These are phyloP conservation scores for Aspergillus quadrilineatus DNA, from an alignment of 2,329 filamentous ascomycete species.

Conservation along the genomic window DNA sequence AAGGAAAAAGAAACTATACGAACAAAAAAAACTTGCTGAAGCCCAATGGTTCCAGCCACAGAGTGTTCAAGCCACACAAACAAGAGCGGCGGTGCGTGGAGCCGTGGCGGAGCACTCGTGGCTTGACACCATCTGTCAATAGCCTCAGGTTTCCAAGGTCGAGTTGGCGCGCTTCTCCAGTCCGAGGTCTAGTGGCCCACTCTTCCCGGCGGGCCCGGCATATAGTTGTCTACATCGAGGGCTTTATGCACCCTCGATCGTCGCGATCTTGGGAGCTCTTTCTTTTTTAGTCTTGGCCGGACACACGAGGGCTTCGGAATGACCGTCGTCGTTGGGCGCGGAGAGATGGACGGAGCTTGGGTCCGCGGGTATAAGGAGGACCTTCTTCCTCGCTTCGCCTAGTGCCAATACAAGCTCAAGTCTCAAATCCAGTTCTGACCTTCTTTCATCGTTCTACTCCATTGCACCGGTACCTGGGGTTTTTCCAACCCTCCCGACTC, in stretches of 20 bases:
- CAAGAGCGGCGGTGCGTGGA: conserved; percentile 12
- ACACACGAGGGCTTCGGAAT: conserved; percentile 15
- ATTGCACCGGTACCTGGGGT: too few relatives aligned
- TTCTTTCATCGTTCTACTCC: too few relatives aligned
- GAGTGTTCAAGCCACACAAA: conserved; percentile 7
- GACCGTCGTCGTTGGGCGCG: conserved; percentile 9
- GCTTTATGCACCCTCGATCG: conserved; percentile 9
- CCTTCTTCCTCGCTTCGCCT: background rate
- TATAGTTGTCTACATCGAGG: conserved; percentile 17
- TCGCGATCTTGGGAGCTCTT: conserved; percentile 7
- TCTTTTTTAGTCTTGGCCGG: conserved; percentile 7
- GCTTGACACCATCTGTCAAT: conserved; percentile 20
- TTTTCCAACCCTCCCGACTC: background rate
- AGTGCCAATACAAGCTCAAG: too few relatives aligned
- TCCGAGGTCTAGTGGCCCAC: conserved; percentile 7
- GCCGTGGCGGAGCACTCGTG: conserved; percentile 22
- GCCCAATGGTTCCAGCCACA: background rate
- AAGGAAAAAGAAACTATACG: too few relatives aligned
- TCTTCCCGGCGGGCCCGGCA: conserved; percentile 15
- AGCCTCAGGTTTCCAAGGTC: conserved; percentile 17
- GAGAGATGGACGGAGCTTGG: conserved; percentile 5
- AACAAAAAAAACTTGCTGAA: background rate
- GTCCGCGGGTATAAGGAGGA: conserved; percentile 11
- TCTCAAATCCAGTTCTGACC: too few relatives aligned
- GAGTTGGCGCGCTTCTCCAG: conserved; percentile 6